Base-by-base conservation (phyloP, 495 filamentous ascomycete species). In the Trichoderma virens region DNA sequence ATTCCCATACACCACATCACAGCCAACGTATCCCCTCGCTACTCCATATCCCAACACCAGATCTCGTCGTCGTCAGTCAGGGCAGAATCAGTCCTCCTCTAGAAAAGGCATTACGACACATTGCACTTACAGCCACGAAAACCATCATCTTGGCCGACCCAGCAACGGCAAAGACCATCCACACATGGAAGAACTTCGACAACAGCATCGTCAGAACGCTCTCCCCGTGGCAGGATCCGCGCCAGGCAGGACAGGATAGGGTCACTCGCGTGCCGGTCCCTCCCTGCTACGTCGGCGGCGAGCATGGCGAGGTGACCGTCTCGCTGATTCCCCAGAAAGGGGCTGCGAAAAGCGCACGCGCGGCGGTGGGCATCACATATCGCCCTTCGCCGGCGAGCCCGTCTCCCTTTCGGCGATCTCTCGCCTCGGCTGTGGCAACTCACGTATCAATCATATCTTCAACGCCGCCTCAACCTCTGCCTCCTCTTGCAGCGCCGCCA, bases 31-130 rank as follows among this genome's bases (percentile, higher is more conserved):
- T 90, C 62, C 73, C 75, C 4, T 85, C 86, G 8, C 75, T 91
- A 6, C 71, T 74, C 1, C 82, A 90, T 25, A 77, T 92, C 16
- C 76, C 81, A 0, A 75, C 82, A 61, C 86, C 85, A 5, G 85
- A 90, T 67, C 65, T 90, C 11, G 81, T 91, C 61, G 74, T 92
- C 62, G 79, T 90, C 38, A 86, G 82, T n/a, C 89, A 91, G 68
- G 76, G 83, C 65, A 89, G 89, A 69, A 80, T 79, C 3, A 88
- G 90, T 66, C 89, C 91, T 67, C 90, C 87, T 72, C 84, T 90
- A 67, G 77, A 86, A 70, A 80, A 81, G 41, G 90, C 89, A 1
- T 73, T 91, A 20, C 80, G 77, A 27, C 81, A 87, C 65, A 75
- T 91, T n/a, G 11, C 16, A 7, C 80, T 82, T 0, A 71, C 77